These are phyloP conservation scores for Ganoderma sp. DNA, from an alignment of 1,284 basidiomycete species.

Conservation along the genomic window DNA sequence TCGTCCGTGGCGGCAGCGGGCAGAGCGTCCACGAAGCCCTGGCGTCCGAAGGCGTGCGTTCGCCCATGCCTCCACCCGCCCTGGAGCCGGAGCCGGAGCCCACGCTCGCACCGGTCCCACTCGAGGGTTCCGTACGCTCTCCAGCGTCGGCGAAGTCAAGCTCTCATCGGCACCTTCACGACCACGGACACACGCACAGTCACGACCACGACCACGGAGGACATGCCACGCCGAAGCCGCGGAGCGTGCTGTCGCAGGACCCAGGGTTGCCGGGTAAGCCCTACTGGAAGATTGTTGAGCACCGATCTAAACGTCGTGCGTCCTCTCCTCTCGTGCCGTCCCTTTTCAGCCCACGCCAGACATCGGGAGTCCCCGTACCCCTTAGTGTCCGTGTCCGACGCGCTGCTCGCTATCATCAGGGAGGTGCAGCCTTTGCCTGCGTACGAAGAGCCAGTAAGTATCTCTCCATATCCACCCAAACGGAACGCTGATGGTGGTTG, in stretches of 20 bases:
- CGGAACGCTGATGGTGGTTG: not conserved
- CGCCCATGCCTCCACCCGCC: conserved; percentile 14
- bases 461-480: not conserved
- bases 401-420: conserved; percentile 60
- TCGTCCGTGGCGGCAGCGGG: conserved; percentile 75
- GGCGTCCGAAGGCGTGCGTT: conserved; percentile 26
- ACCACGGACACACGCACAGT: conserved; percentile 41
- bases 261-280: conserved; percentile 65
- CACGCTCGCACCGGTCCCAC: conserved; percentile 13
- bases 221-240: conserved; percentile 55
- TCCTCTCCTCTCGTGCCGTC: not conserved
- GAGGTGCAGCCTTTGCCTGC: conserved; percentile 52
- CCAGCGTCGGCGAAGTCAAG: conserved; percentile 1
- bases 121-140: conserved; percentile 42
- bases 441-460: conserved; percentile 41
- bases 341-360: conserved; percentile 60
- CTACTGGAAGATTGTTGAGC: conserved; percentile 18
- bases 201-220: conserved; percentile 52
- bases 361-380: conserved; percentile 81
- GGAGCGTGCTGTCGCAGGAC: conserved; percentile 68
- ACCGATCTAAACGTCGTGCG: conserved; percentile 16
- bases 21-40: conserved; percentile 57
- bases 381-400: conserved; percentile 69
- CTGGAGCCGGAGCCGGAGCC: not conserved
- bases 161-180: conserved; percentile 19